Conservation (phyloP, 2,329 filamentous ascomycete genomes). For the Myrmaecium sp. region DNA sequence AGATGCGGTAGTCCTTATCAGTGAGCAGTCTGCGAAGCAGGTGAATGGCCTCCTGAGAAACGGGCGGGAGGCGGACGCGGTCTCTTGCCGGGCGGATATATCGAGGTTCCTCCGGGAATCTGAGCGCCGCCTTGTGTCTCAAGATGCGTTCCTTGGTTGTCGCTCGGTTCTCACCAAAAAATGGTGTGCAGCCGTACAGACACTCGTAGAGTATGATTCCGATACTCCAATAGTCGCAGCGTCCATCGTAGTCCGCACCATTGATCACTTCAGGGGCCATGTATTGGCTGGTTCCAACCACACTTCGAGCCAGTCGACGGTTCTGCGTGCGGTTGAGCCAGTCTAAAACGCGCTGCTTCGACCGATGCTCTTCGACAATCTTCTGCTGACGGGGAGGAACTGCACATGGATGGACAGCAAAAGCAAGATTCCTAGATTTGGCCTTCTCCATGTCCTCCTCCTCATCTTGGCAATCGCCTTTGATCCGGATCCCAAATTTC, state of each 20-base stretch:
- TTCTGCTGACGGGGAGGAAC: too few relatives aligned
- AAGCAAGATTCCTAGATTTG: constrained; percentile 19
- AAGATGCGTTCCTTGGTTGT: constrained; percentile 77
- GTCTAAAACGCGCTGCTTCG: too few relatives aligned
- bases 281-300: constrained; percentile 93
- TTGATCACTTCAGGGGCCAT: constrained; percentile 91
- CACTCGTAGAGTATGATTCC: constrained; percentile 92
- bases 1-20: constrained; percentile 60
- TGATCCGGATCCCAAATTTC: constrained; percentile 56
- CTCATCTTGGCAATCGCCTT: constrained; percentile 57
- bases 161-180: constrained; percentile 64
- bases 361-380: too few relatives aligned
- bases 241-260: constrained; percentile 70
- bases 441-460: constrained; percentile 30
- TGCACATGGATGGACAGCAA: too few relatives aligned
- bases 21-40: constrained; percentile 57
- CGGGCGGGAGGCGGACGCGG: constrained; percentile 24
- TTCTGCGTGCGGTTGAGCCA: constrained; percentile 33
- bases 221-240: constrained; percentile 95
- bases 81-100: constrained; percentile 35
- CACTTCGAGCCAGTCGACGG: constrained; percentile 60
- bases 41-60: constrained; percentile 58
- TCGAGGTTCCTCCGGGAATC: constrained; percentile 45
- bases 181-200: constrained; percentile 80
- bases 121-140: constrained; percentile 52